Conservation (phyloP, 805 yeast species). For the Pichia exigua region DNA sequence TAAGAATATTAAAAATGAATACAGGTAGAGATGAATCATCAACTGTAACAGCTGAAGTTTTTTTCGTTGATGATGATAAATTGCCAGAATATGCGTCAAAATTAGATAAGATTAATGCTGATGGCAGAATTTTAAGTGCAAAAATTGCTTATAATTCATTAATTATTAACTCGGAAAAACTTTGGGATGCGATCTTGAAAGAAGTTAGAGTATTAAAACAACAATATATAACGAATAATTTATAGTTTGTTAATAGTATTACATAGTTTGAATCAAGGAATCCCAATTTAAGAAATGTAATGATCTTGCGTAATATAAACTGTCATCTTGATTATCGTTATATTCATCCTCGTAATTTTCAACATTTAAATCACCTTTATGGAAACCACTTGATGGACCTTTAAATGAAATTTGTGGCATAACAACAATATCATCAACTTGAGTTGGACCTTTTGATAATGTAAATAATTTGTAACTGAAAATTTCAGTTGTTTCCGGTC, state of each 20-base stretch:
- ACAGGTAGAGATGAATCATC: neutral
- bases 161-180: constrained; percentile 7
- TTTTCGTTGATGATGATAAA: constrained; percentile 10
- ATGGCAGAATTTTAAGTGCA: constrained; percentile 10
- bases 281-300: constrained; percentile 23
- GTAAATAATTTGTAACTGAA: constrained; percentile 25
- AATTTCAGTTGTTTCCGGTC: constrained; percentile 24
- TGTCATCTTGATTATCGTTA: constrained; percentile 24
- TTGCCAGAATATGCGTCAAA: constrained; percentile 5
- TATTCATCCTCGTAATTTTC: constrained; percentile 19
- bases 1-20: constrained; percentile 11
- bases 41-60: constrained; percentile 16
- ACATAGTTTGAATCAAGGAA: constrained; percentile 1
- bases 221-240: neutral
- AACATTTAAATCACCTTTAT: constrained; percentile 10
- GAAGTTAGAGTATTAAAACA: constrained; percentile 7
- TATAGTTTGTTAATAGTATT: neutral
- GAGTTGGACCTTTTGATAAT: constrained; percentile 26
- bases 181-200: constrained; percentile 9
- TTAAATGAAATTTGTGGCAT: constrained; percentile 27
- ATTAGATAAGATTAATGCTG: constrained; percentile 12
- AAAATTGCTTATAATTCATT: constrained; percentile 8
- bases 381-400: constrained; percentile 15
- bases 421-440: constrained; percentile 25
- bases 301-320: constrained; percentile 26